Evolutionary conservation across 2,329 filamentous ascomycete genomes (phyloP), one percentile per base, ranked within the genome.

Genomic region (Fusarium chaquense): DNA sequence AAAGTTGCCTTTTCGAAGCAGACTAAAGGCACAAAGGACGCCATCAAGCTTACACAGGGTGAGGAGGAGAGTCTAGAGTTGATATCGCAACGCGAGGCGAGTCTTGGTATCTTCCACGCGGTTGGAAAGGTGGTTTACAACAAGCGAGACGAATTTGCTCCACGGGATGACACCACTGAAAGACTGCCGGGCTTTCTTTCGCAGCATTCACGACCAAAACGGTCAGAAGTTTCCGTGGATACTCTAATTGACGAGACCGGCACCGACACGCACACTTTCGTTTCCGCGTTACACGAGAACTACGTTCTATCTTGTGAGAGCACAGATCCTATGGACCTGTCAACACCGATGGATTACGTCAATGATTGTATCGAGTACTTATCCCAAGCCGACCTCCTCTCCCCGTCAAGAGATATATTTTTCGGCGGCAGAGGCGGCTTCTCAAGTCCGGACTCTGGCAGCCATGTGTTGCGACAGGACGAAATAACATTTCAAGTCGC

Each of bases 91-190:
- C 88, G 96, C 58, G 96, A 98, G 81, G 91, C 92, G 18, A 97
- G 91, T 67, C 83, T 99, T 4, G 96, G 95, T 2, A 93, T 99
- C 52, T 99, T 99, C 76, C 96, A 99, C 78, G 94, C 96, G 1
- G 92, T 98, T 15, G 96, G 95, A 5, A 98, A 96, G 77, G 93
- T 99, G 4, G 90, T 98, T 1, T 97, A 98, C 82, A 99, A 99
- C 82, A 99, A 98, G 78, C 88, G 96, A 46, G 86, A 91, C 24
- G 89, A 91, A 30, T 77, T 65, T 46, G 78, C 80, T 6, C 80
- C 84, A 15, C 72, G 78, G 11, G 76, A 76, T 11, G 80, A 83
- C 33, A 76, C 79, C 4, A 79, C 80, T 20, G 89, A 91, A 72
- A 78, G 79, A 26, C 81, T 93, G 20, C 91, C 91, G 7, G 73